Evolutionary conservation across 2,329 filamentous ascomycete species (phyloP).

Genomic region (Aspergillus sp.): DNA sequence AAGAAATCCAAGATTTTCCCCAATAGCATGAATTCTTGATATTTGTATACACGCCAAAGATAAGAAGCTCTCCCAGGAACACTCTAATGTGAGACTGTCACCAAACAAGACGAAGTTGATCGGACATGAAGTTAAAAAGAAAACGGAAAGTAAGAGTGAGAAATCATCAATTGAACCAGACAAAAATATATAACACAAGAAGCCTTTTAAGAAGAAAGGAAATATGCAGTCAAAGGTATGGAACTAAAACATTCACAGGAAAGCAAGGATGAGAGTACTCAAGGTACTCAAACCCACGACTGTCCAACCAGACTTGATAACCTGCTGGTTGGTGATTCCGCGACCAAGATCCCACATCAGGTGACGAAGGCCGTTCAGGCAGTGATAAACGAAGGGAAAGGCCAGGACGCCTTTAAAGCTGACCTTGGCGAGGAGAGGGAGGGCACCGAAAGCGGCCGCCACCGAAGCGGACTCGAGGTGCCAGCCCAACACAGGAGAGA

Average conservation of each 20-base stretch:
- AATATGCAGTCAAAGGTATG: constrained; percentile 22
- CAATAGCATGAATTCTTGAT: not conserved
- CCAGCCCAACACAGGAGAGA: constrained; percentile 65
- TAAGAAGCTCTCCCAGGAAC: not conserved
- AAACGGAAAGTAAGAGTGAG: constrained; percentile 6
- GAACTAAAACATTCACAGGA: constrained; percentile 29
- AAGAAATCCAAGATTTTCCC: too few relatives aligned
- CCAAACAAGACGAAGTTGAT: not conserved
- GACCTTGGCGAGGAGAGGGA: constrained; percentile 53
- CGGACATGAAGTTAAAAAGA: constrained; percentile 6
- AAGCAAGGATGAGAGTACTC: constrained; percentile 42
- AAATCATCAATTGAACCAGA: constrained; percentile 14
- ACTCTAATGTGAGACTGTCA: not conserved
- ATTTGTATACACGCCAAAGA: not conserved
- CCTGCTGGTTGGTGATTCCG: constrained; percentile 55
- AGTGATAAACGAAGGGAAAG: constrained; percentile 61
- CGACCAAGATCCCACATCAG: constrained; percentile 60
- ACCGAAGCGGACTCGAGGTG: constrained; percentile 58
- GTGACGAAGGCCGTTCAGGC: constrained; percentile 62
- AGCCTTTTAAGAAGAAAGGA: constrained; percentile 20
- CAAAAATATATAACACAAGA: constrained; percentile 17
- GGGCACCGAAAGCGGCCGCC: constrained; percentile 55
- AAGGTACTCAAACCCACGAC: constrained; percentile 50
- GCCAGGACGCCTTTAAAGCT: constrained; percentile 51
- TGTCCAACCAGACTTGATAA: constrained; percentile 57